Percentiles rank a stretch among this genome's conserved stretches.
phyloP scores from a whole-genome alignment of 148 eudicot species.

The Silene latifolia region DNA sequence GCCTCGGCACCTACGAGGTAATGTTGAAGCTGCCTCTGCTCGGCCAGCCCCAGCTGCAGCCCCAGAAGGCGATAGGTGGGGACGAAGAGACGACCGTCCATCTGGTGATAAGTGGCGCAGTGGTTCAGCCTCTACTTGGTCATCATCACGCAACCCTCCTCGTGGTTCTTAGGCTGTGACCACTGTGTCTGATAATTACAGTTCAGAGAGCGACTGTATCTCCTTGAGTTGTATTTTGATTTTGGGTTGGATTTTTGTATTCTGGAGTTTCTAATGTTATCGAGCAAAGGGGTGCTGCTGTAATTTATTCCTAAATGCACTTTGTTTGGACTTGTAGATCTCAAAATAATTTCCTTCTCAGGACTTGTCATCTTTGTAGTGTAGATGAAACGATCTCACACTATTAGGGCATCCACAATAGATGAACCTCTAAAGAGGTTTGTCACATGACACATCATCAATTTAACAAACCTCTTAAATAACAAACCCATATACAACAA shows the following conservation, averaged over 20 bases:
- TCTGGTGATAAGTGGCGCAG: conserved; percentile 51
- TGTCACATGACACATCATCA: too few relatives aligned
- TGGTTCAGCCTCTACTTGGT: conserved; percentile 44
- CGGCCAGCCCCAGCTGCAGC: conserved; percentile 35
- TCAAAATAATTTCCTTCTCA: neutral
- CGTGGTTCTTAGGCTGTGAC: conserved; percentile 18
- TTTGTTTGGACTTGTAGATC: neutral
- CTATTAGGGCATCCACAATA: too few relatives aligned
- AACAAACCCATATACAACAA: too few relatives aligned
- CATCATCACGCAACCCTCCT: conserved; percentile 31
- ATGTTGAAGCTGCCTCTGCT: conserved; percentile 18
- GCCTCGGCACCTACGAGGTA: conserved; percentile 39
- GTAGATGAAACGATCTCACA: neutral
- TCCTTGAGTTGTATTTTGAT: conserved; percentile 2
- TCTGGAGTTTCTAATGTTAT: neutral
- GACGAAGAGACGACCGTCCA: conserved; percentile 39
- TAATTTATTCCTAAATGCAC: neutral
- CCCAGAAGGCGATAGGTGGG: conserved; percentile 54
- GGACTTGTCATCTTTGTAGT: neutral
- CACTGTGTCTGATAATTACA: neutral
- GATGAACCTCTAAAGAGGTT: too few relatives aligned
- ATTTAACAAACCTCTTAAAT: too few relatives aligned
- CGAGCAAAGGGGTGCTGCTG: conserved; percentile 3
- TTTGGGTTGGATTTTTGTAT: conserved; percentile 18
- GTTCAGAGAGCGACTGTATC: neutral